Base-by-base conservation (phyloP, 371 early-diverging fungal species). In the Syncephalastrum racemosum region DNA sequence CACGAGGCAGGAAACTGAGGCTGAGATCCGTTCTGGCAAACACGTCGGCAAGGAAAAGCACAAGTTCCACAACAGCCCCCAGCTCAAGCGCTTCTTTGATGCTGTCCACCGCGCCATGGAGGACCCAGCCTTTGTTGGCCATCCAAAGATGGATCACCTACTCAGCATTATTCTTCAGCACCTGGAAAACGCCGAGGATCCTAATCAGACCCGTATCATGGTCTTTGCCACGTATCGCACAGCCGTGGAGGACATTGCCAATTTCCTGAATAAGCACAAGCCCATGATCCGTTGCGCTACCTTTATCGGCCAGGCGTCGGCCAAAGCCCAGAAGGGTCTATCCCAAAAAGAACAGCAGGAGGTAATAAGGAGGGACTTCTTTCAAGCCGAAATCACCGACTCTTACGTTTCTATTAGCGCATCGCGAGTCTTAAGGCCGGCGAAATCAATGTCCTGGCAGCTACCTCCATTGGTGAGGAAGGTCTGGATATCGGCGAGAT, bases 401-500 rank as follows among this genome's bases (percentile, higher is more conserved):
- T 48, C 12, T n/a, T 43, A 22, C 16, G 3, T 49, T 19, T 15
- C 1, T 31, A 31, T 42, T 36, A 50, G 20, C 39, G 47, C 16
- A 22, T 19, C 24, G 1, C 44, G 62, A 79, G 84, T 24, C 94
- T 95, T 58, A 84, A 87, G 50, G 48, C 59, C 2, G 93, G 94
- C 23, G 72, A 77, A 20, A 79, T 83, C 53, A 97, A 97, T 65
- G 88, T 92, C 3, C 73, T 97, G 1, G 95, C 96, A 0, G 86
- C 93, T 3, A 96, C 98, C 0, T 91, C 87, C 18, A 95, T 97
- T 53, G 98, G 96, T 44, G 98, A 97, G 75, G 98, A 97, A 77
- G 98, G 98, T 1, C 71, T 97, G 22, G 98, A 97, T 68, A 97
- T 97, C 73, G 98, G 97, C 54, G 96, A 97, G 56, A 91, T 97